Evolutionary conservation across 2,329 filamentous ascomycete species (phyloP), one percentile per base, ranked within the genome.

Genomic region (Trichoderma atrobrunneum): DNA sequence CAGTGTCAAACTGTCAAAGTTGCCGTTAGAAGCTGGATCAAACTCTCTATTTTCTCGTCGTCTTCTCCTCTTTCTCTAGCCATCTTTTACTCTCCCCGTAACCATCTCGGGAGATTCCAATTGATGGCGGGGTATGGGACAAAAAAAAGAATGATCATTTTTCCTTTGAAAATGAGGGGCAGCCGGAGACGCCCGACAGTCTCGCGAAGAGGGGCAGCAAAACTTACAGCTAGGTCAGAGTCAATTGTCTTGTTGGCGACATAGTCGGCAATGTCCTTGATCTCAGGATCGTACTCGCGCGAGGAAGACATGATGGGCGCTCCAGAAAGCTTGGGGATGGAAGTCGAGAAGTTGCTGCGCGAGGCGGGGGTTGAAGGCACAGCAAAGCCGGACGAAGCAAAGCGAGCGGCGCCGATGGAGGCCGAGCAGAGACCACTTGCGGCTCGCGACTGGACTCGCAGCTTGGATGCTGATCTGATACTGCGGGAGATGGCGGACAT

Each of bases 191-290:
- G 28, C 30, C 59, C 59, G 60, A 36, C 32, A 18, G 7, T 14
- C 26, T 36, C 65, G 8, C 32, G 24, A 6, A 3, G 16, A 26
- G 21, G 12, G 36, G 5, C 57, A 32, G 36, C 28, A 30, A 39
- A n/a, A 85, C 94, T 84, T 87, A 98, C 95, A 81, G 96, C 96
- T 78, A 99, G 88, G 76, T 97, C 93, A 34, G 95, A 98, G 78
- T 95, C 88, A 79, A 98, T 92, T 72, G 93, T 88, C 83, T 95
- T 95, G 82, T 95, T 93, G 87, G 97, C 93, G 81, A 98, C 92
- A 85, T 98, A 99, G 84, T 88, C 90, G 74, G 95, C 95, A 87
- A 99, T 97, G 82, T 98, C 95, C 83, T 90, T 91, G 83, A 98
- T 96, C 85, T 98, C 95, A 75, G 92, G 90, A 81, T 98, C 95